Conservation (phyloP, 108 stramenopile genomes). For the Asterionellopsis glacialis region DNA sequence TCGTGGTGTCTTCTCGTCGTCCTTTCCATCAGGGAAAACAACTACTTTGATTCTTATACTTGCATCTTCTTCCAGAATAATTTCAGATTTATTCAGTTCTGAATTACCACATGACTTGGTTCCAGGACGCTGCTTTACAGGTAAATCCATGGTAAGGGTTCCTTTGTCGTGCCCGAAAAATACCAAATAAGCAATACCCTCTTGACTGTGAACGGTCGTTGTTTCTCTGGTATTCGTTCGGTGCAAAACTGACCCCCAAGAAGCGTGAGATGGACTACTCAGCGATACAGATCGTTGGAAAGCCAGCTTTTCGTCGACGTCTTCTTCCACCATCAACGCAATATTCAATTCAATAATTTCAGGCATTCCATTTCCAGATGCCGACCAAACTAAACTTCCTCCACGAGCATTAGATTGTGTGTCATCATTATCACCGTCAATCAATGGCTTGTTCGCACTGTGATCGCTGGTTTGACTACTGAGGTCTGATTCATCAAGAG, state of each 20-base stretch:
- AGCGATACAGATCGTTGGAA: not conserved
- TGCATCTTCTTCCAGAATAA: conserved; percentile 15
- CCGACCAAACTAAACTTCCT: conserved; percentile 14
- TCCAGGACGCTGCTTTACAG: conserved; percentile 15
- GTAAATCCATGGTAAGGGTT: conserved; percentile 25
- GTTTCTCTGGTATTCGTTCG: too few relatives aligned
- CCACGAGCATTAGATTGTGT: not conserved
- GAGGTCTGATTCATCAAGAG: not conserved
- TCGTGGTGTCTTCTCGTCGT: conserved; percentile 18
- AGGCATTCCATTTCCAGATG: conserved; percentile 9
- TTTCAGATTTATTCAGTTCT: not conserved
- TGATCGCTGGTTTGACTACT: not conserved
- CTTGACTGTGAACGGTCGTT: not conserved
- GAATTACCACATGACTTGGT: not conserved
- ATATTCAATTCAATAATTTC: conserved; percentile 28
- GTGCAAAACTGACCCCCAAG: too few relatives aligned
- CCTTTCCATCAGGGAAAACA: conserved; percentile 11
- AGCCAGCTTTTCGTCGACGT: not conserved
- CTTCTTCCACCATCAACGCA: conserved; percentile 6
- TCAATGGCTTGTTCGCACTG: not conserved
- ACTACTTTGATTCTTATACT: conserved; percentile 25
- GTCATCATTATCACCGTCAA: not conserved
- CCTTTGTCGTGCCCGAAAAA: conserved; percentile 14
- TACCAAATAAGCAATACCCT: conserved; percentile 26
- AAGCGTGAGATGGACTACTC: too few relatives aligned